Evolutionary conservation across 352 stramenopile genomes (phyloP), one percentile per base, ranked within the genome.

Genomic region (Halophytophthora polymorphica): DNA sequence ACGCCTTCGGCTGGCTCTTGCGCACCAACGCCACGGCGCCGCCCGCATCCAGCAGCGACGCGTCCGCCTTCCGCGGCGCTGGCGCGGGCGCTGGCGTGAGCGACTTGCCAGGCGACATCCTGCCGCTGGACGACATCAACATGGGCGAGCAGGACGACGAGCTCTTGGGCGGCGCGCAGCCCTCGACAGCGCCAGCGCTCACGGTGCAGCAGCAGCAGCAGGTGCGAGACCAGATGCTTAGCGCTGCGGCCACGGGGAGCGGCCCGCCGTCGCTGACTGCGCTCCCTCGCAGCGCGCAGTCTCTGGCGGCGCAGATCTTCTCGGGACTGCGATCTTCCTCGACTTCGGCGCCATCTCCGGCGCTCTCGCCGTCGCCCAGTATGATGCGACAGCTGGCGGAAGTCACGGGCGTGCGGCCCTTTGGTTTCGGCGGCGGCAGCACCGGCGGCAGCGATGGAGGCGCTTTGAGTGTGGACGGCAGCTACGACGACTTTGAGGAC

Each of bases 1-100:
- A 81, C 49, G 50, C 73, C 14, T 84, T 87, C 53, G 58, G 66
- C 6, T 87, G 76, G 76, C 66, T 87, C 6, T 56, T 79, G 59
- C 65, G 71, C 40, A 71, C 69, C 17, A 77, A 71, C 47, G 37
- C 39, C 17, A 25, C 17, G 45, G 22, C 18, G 1, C 41, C 46
- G 3, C 31, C 21, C 35, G 15, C 34, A n/a, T n/a, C n/a, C n/a
- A n/a, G n/a, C n/a, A n/a, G n/a, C n/a, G n/a, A n/a, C 25, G 1
- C 31, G 4, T 11, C 6, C 33, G 28, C 29, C 2, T 14, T 29
- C 6, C 41, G 31, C 19, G 33, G n/a, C 13, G 49, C n/a, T 7
- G 31, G 53, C 17, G 37, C 41, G 31, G 6, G n/a, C 2, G 34
- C 4, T 14, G 33, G 11, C 2, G 18, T 17, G 6, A 51, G 38